Evolutionary conservation across 495 filamentous ascomycete genomes (phyloP), one percentile per base, ranked within the genome.

Genomic region (Penicillium longicatenatum): DNA sequence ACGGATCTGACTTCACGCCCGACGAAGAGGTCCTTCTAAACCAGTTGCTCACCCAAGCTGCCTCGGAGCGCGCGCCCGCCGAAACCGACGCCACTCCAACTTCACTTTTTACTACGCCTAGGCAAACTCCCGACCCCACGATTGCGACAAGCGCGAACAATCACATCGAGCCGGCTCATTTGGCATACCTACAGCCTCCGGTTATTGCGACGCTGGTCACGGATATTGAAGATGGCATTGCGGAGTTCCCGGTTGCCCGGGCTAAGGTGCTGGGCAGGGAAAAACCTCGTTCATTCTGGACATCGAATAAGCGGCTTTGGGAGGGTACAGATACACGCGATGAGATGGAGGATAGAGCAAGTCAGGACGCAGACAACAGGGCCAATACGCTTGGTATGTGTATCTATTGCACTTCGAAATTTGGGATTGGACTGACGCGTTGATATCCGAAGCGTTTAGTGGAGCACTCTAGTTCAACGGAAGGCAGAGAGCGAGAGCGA

Each of bases 1-100:
- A 91, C 77, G 88, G 87, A 22, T 90, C 87, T 29, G 86, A 90
- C 54, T 86, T 91, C 58, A 84, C 84, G 0, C 70, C 75, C 11
- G 87, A 86, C 49, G 88, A 91, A 65, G 77, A 83, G 58, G 70
- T 70, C 35, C 58, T 83, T n/a, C 45, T 84, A 61, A 71, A 74
- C 62, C 70, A 77, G 11, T 58, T 83, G 17, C 71, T 85, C 54
- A 65, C 68, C 50, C 39, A 71, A 69, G 72, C 65, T 42, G 65
- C 52, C 57, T 29, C 70, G 48, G 57, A 61, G 54, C 55, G 69
- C 73, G 65, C 64, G 59, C 63, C 61, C 53, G 52, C 29, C 44
- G 44, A 41, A 35, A 22, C 58, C 52, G 44, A 37, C 58, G 54
- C 62, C 63, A 65, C 59, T 12, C 37, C 56, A 9, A 37, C 42